These are phyloP conservation scores for Ammopiptanthus mongolicus DNA, from an alignment of 306 rosid genomes.

Conservation along the genomic window DNA sequence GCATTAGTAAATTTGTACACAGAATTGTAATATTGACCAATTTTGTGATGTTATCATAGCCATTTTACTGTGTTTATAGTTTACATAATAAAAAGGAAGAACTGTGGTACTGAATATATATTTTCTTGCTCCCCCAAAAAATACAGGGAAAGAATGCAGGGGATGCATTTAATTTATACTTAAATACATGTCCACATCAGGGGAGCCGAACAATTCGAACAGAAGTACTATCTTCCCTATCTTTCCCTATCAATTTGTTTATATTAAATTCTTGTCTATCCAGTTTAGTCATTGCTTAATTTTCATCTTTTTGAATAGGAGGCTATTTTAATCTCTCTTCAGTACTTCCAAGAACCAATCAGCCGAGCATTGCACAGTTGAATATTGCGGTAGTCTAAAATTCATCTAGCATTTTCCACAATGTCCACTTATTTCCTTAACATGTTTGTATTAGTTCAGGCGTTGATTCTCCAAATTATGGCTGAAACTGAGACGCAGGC, in stretches of 20 bases:
- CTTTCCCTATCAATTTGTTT: background rate
- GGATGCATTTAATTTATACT: conserved; percentile 56
- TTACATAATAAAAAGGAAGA: background rate
- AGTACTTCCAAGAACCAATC: conserved; percentile 89
- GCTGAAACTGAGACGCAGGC: conserved; percentile 8
- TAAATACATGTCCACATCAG: conserved; percentile 89
- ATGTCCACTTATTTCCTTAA: background rate
- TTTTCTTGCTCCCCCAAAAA: conserved; percentile 10
- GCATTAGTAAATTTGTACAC: background rate
- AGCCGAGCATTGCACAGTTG: conserved; percentile 47
- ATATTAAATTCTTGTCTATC: background rate
- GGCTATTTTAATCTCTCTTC: conserved; percentile 87
- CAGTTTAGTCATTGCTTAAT: background rate
- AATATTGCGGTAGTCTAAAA: conserved; percentile 19
- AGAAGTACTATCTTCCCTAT: conserved; percentile 52
- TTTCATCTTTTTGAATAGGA: conserved; percentile 51
- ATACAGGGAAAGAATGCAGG: conserved; percentile 54
- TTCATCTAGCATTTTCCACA: background rate
- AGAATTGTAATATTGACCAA: background rate
- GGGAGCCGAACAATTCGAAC: conserved; percentile 99
- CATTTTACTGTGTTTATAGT: background rate
- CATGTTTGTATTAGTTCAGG: background rate
- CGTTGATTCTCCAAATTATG: background rate
- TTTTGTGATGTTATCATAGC: background rate
- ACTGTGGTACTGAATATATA: background rate